Base-by-base conservation (phyloP, 805 yeast genomes). In the Kregervanrija delftensis region DNA sequence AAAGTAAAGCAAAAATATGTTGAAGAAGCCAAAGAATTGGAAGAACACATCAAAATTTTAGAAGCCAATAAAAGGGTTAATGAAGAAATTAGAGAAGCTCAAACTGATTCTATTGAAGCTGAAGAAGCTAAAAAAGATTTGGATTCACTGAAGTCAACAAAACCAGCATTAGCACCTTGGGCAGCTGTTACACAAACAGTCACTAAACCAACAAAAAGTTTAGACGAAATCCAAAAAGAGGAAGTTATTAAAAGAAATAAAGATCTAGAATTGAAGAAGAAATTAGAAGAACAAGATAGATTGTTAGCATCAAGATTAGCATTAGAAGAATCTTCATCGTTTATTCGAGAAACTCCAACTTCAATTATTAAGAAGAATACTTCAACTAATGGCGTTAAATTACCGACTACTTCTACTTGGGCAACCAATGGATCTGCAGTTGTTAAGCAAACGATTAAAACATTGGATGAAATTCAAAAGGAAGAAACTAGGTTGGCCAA, bases 221-320 rank as follows among this genome's bases (percentile, higher is more conserved):
- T 81, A 48, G 79, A 77, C 14, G 83, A 81, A 47, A 79, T 81
- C 47, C 85, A 78, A 56, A 70, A 65, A 46, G 86, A 80, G 61
- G 83, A 79, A 59, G 52, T 59, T 10, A 51, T 49, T 11, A 54
- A 49, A 35, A 51, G 46, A 22, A 43, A 46, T 33, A 42, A 30
- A 34, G 56, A 48, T 41, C 22, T 41, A 16, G 51, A 55, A 14
- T 32, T 45, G 33, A 49, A 49, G 41, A 44, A 48, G 41, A 53
- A 49, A 33, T 37, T 49, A 37, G 57, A 51, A 38, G 61, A 58
- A 37, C 47, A 53, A 30, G 60, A 53, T 37, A 54, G 54, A 41
- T 31, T 44, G 8, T 33, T 51, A 17, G 63, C 64, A 17, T 45
- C 53, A 10, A 43, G 46, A 22, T 40, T 56, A 8, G 55, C 55